Percentiles rank a stretch among this genome's conserved stretches.
These are phyloP conservation scores for Calonectria ilicicola DNA, from an alignment of 2,329 filamentous ascomycete genomes.

Conservation along the genomic window DNA sequence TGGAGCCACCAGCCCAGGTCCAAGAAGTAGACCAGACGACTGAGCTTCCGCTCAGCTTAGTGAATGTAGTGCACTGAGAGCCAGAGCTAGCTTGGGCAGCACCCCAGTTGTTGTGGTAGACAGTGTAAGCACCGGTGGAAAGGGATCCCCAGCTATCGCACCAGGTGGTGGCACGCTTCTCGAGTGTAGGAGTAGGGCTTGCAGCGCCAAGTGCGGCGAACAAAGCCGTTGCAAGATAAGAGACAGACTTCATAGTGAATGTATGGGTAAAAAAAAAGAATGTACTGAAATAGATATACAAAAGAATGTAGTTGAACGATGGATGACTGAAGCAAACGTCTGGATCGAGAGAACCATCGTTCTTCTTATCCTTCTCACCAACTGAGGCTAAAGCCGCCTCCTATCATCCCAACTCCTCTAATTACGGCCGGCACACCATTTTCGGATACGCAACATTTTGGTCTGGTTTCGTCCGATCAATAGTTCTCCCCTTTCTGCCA, in stretches of 20 bases:
- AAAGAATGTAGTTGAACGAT: no score
- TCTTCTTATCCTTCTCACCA: no score
- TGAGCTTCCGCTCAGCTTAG: slow-evolving; percentile 47
- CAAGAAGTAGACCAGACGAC: slow-evolving; percentile 57
- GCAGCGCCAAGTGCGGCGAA: slow-evolving; percentile 38
- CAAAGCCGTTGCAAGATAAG: slow-evolving; percentile 39
- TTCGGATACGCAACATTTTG: no score
- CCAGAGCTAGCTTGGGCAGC: slow-evolving; percentile 49
- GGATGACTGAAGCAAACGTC: no score
- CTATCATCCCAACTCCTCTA: no score
- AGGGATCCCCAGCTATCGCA: slow-evolving; percentile 55
- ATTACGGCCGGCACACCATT: no score
- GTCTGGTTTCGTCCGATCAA: no score
- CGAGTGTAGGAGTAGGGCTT: slow-evolving; percentile 44
- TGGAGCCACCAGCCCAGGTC: slow-evolving; percentile 53
- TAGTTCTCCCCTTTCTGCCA: no score
- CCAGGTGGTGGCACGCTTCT: slow-evolving; percentile 48
- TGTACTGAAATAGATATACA: no score
- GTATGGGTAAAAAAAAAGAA: no score
- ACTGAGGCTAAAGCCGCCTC: no score
- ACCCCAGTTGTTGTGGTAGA: slow-evolving; percentile 68
- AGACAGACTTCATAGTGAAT: slow-evolving; percentile 35
- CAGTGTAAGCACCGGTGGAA: slow-evolving; percentile 55
- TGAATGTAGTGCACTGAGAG: slow-evolving; percentile 55
- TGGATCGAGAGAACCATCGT: no score